Percentiles rank a stretch among this genome's conserved stretches.
These are phyloP conservation scores for Beauveria medogensis DNA, from an alignment of 2,329 filamentous ascomycete species.

Conservation along the genomic window DNA sequence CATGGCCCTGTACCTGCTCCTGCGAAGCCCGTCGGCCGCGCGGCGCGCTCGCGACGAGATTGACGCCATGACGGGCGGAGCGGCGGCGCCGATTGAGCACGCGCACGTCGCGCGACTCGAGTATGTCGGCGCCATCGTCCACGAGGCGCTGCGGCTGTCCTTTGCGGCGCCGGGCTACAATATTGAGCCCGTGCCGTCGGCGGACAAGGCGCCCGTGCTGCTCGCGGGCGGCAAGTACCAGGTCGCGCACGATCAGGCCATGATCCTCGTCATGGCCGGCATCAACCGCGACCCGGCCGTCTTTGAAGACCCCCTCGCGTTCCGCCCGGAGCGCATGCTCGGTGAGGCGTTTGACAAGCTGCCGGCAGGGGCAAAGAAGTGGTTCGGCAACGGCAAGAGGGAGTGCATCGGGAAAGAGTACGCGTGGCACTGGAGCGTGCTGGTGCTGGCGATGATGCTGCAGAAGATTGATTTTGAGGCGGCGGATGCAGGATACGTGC, in stretches of 20 bases:
- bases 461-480: slow-evolving; percentile 38
- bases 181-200: slow-evolving; percentile 36
- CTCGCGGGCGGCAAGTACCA: slow-evolving; percentile 41
- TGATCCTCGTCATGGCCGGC: slow-evolving; percentile 42
- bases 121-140: slow-evolving; percentile 46
- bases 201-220: slow-evolving; percentile 36
- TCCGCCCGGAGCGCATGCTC: slow-evolving; percentile 42
- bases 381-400: slow-evolving; percentile 44
- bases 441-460: slow-evolving; percentile 35
- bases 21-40: slow-evolving; percentile 42
- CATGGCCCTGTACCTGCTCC: slow-evolving; percentile 40
- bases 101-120: slow-evolving; percentile 42
- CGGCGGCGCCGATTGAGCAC: slow-evolving; percentile 36
- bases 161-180: slow-evolving; percentile 48
- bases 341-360: slow-evolving; percentile 35
- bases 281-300: slow-evolving; percentile 42
- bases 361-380: slow-evolving; percentile 38
- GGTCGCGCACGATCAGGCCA: slow-evolving; percentile 38
- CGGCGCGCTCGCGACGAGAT: slow-evolving; percentile 44
- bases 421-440: slow-evolving; percentile 37
- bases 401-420: slow-evolving; percentile 45
- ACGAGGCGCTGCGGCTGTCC: slow-evolving; percentile 46
- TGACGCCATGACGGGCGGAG: slow-evolving; percentile 40
- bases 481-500: slow-evolving; percentile 30
- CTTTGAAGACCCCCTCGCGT: slow-evolving; percentile 38